Base-by-base conservation (phyloP, 192 early-diverging fungal genomes). In the Gryganskiella cystojenkinii region DNA sequence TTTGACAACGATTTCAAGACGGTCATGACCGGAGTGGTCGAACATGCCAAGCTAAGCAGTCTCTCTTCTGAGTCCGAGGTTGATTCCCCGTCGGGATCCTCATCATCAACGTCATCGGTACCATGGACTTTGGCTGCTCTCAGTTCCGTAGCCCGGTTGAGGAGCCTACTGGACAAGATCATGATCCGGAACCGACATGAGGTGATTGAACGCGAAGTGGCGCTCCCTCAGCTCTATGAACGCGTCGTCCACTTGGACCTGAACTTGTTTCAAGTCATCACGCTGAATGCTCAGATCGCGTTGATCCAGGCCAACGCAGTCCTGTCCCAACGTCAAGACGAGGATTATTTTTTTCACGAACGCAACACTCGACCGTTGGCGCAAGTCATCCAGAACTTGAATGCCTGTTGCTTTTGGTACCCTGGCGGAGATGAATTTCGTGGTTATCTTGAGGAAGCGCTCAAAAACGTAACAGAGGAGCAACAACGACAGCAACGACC, bases 271-370 rank as follows among this genome's bases (percentile, higher is more conserved):
- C 88, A 90, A 44, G 69, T 75, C 13, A 52, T 90, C 56, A 66
- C 82, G 0, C 72, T 89, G 60, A 92, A 92, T 59, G 74, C 84
- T 33, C 64, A 90, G 34, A 81, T 93, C 11, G 85, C 89, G 0
- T 80, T 91, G 43, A 90, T 94, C 52, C 86, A 86, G 33, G 70
- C 90, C 27, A 95, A 95, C 64, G 89, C 91, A 37, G 81, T 92
- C 10, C 72, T 93, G 22, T 88, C 90, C 0, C 83, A 93, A 54
- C 81, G 90, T 7, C 76, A 51, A 11, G 90, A 87, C 17, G 74
- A 82, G 30, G 94, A 95, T 67, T 95, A 95, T 64, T 86, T 94
- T 34, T 93, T 93, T 58, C 89, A 92, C 46, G 81, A 85, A 0
- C 79, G 82, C 7, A 91, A 92, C 71, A 79, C 74, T 15, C 84